These are phyloP conservation scores for Xylaria arbuscula DNA, from an alignment of 2,329 filamentous ascomycete species.

Conservation along the genomic window DNA sequence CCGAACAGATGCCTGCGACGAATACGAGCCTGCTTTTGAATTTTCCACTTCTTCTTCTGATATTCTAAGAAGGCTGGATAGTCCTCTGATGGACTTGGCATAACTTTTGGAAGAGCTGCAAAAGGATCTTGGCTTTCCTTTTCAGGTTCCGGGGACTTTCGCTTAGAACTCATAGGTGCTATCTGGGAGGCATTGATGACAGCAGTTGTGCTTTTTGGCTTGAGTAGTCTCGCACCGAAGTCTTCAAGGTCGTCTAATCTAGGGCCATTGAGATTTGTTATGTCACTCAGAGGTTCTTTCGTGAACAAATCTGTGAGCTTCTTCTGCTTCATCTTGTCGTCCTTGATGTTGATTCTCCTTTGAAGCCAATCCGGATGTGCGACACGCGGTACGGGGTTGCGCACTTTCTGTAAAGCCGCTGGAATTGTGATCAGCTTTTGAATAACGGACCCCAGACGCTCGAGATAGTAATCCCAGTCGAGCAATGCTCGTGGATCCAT, in stretches of 20 bases:
- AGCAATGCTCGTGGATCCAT: constrained; percentile 91
- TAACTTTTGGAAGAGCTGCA: constrained; percentile 80
- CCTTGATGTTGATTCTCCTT: constrained; percentile 90
- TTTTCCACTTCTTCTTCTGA: constrained; percentile 99
- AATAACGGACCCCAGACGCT: constrained; percentile 95
- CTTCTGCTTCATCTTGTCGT: constrained; percentile 97
- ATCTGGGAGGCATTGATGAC: constrained; percentile 68
- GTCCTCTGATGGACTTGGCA: constrained; percentile 87
- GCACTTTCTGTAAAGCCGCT: constrained; percentile 92
- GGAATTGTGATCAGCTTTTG: constrained; percentile 99
- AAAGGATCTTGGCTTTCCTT: constrained; percentile 79
- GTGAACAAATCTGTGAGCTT: constrained; percentile 94
- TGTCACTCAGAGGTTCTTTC: constrained; percentile 78
- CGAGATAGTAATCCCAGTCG: constrained; percentile 97
- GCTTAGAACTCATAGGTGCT: constrained; percentile 68
- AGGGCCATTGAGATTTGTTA: constrained; percentile 70
- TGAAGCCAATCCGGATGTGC: constrained; percentile 97
- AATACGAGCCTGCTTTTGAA: constrained; percentile 89
- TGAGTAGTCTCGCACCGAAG: constrained; percentile 75
- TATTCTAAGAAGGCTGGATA: constrained; percentile 91
- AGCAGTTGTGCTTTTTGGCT: constrained; percentile 68
- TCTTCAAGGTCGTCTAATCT: constrained; percentile 81
- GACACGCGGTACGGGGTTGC: constrained; percentile 93
- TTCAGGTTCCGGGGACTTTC: constrained; percentile 77
- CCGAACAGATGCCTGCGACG: constrained; percentile 92